Base-by-base conservation (phyloP, 108 stramenopile genomes). In the Pseudonitzschia multistriata region DNA sequence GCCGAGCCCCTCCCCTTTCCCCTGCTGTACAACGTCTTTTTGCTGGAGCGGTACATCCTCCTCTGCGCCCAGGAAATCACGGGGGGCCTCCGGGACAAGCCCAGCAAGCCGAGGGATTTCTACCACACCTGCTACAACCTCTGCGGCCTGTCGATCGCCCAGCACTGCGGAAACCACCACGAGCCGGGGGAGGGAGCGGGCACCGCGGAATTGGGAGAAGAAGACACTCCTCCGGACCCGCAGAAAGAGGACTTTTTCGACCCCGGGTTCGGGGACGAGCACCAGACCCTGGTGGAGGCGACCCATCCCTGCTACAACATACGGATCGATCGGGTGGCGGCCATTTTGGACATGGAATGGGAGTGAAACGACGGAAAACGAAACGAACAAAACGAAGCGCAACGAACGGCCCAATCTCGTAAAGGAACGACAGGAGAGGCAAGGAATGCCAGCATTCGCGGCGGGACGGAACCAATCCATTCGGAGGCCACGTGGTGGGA, bases 81-180 rank as follows among this genome's bases (percentile, higher is more conserved):
- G 53, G 99, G 99, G n/a, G 99, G 99, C 2, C 70, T 99, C 48
- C 83, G 93, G 17, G 97, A 93, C 78, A 96, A 93, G 67, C 95
- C 93, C 2, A 84, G 86, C 72, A 97, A 95, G 70, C 50, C 77
- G 13, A 72, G 96, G 19, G 99, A 99, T 74, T 98, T 94, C 73
- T 99, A 99, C 73, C 99, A 99, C 83, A 90, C 91, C 3, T 99
- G 98, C 79, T 99, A 99, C 92, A 94, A 93, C 54, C 75, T 99
- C 21, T 86, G 86, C 63, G 98, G 98, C 0, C 77, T 99, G 25
- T 87, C 93, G 31, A 81, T 96, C 4, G 80, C 95, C 7, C 97
- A 99, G 81, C 92, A 94, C 21, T 70, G 7, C 53, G 0, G 70
- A 21, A 36, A 25, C n/a, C 59, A 57, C 27, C 37, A 45, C 25